A percentile compares a stretch with the other conserved stretches of the same genome.
These are phyloP conservation scores for Ogataea haglerorum DNA, from an alignment of 805 yeast species.

Conservation along the genomic window DNA sequence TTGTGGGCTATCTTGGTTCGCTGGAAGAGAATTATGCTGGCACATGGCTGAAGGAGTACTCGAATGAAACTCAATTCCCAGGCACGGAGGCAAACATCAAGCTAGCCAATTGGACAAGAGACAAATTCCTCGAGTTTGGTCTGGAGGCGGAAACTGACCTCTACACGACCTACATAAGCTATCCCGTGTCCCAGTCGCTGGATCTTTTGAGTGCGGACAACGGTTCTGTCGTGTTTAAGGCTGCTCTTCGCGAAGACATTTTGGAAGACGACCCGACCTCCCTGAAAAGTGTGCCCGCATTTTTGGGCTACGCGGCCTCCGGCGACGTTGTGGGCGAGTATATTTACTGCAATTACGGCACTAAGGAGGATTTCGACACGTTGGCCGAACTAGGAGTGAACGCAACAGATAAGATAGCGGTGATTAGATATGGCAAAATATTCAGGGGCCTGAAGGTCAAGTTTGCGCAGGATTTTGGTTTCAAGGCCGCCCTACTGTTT, in stretches of 20 bases:
- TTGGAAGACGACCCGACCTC: constrained; percentile 49
- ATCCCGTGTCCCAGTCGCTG: constrained; percentile 56
- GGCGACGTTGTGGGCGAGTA: constrained; percentile 70
- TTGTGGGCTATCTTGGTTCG: constrained; percentile 21
- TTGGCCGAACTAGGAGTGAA: constrained; percentile 47
- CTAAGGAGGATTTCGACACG: constrained; percentile 52
- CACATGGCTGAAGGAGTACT: constrained; percentile 52
- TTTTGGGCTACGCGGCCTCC: constrained; percentile 71
- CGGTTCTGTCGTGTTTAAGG: constrained; percentile 40
- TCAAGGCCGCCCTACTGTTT: constrained; percentile 62
- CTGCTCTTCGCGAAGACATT: constrained; percentile 52
- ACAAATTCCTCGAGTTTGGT: constrained; percentile 59
- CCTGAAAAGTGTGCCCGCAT: constrained; percentile 57
- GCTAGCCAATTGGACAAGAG: constrained; percentile 56
- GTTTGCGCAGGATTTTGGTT: constrained; percentile 71
- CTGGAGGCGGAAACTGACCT: constrained; percentile 49
- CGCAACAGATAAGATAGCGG: constrained; percentile 56
- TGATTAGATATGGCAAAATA: constrained; percentile 62
- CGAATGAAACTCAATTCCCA: constrained; percentile 55
- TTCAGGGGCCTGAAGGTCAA: constrained; percentile 75
- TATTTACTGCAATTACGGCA: constrained; percentile 70
- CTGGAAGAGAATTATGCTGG: constrained; percentile 40
- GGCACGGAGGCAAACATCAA: constrained; percentile 41
- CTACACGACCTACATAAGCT: constrained; percentile 60
- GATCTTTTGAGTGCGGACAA: constrained; percentile 33